phyloP scores from a whole-genome alignment of 108 stramenopile species.

The Cyclotella distinguenda region DNA sequence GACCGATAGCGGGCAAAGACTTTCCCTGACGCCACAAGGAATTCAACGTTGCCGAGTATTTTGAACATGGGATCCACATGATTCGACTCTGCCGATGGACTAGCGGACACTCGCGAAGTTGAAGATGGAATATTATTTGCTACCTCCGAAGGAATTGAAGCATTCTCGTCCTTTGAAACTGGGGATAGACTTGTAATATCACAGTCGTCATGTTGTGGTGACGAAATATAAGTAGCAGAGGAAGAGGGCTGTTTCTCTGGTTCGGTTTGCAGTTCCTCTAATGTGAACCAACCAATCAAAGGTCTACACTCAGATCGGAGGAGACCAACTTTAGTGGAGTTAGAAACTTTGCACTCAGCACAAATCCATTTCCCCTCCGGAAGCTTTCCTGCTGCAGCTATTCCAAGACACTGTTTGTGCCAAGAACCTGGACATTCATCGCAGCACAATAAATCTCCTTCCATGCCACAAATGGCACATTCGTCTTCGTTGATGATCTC shows the following conservation, averaged over 20 bases:
- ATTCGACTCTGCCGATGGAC: too few species aligned
- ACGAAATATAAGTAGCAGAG: not conserved
- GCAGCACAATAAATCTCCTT: constrained; percentile 83
- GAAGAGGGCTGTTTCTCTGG: not conserved
- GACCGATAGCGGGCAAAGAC: constrained; percentile 42
- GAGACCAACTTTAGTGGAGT: constrained; percentile 62
- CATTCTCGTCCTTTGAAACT: too few species aligned
- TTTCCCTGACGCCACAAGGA: constrained; percentile 41
- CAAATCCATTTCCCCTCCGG: constrained; percentile 82
- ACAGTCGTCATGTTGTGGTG: not conserved
- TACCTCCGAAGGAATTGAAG: too few species aligned
- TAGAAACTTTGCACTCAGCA: constrained; percentile 70
- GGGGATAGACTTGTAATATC: too few species aligned
- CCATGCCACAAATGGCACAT: constrained; percentile 67
- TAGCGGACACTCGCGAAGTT: too few species aligned
- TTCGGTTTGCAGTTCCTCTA: constrained; percentile 38
- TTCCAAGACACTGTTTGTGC: constrained; percentile 61
- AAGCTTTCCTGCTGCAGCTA: constrained; percentile 35
- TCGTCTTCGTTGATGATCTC: constrained; percentile 68
- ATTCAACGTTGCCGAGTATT: constrained; percentile 18
- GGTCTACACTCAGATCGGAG: constrained; percentile 56
- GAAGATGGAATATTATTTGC: too few species aligned
- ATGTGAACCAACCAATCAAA: constrained; percentile 69
- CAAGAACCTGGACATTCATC: constrained; percentile 77
- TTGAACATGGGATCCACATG: not conserved